These are phyloP conservation scores for Sonneratia caseolaris DNA, from an alignment of 345 rosid species.

Conservation along the genomic window DNA sequence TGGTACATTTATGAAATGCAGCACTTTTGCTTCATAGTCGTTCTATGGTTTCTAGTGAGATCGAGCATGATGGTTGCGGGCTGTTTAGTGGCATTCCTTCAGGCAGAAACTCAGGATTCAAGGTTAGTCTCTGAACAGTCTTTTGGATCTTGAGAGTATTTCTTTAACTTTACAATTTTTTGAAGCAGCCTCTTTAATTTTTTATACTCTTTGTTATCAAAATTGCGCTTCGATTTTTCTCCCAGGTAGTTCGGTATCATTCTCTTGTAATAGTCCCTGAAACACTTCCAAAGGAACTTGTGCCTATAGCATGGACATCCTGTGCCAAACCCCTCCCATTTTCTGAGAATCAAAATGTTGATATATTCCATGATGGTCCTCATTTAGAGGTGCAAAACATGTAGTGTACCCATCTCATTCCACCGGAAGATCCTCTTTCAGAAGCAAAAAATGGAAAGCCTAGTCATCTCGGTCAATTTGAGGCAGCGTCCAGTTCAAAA, in stretches of 20 bases:
- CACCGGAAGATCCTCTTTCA: too few species aligned
- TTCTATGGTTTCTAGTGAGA: too few species aligned
- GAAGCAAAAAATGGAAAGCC: not conserved
- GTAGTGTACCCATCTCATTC: constrained; percentile 1
- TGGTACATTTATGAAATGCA: too few species aligned
- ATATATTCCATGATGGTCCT: not conserved
- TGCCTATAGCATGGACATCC: constrained; percentile 83
- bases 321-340: constrained; percentile 41
- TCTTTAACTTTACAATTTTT: too few species aligned
- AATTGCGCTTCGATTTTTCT: constrained; percentile 3
- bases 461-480: constrained; percentile 20
- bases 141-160: too few species aligned
- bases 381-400: constrained; percentile 22
- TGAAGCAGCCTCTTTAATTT: too few species aligned
- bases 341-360: constrained; percentile 29
- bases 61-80: too few species aligned
- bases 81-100: too few species aligned
- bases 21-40: too few species aligned
- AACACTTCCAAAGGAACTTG: constrained; percentile 69
- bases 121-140: too few species aligned
- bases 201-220: too few species aligned
- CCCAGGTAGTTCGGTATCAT: constrained; percentile 92
- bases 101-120: too few species aligned
- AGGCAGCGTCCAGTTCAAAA: constrained; percentile 22
- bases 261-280: constrained; percentile 70